These are phyloP conservation scores for Hypoxylon sp. DNA, from an alignment of 2,329 filamentous ascomycete genomes.

Conservation along the genomic window DNA sequence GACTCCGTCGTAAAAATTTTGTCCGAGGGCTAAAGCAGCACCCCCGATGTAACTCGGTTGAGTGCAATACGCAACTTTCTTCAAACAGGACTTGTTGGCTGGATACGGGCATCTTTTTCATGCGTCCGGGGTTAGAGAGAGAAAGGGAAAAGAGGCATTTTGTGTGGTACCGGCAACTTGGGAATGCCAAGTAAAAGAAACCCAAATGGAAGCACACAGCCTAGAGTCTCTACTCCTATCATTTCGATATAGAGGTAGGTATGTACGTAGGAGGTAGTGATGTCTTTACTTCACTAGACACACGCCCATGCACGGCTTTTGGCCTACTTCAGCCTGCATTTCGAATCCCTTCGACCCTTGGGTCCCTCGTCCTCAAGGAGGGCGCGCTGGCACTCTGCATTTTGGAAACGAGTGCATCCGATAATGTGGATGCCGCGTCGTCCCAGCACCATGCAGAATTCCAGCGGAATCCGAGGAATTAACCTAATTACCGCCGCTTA, in stretches of 20 bases:
- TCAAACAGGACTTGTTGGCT: constrained; percentile 38
- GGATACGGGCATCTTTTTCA: constrained; percentile 39
- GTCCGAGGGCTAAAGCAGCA: constrained; percentile 42
- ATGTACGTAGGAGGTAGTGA: not conserved
- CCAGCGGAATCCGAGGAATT: constrained; percentile 32
- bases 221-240: not conserved
- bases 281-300: constrained; percentile 20
- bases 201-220: constrained; percentile 37
- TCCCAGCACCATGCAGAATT: constrained; percentile 40
- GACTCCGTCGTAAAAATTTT: constrained; percentile 27
- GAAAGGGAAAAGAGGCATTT: constrained; percentile 35
- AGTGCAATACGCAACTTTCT: constrained; percentile 41
- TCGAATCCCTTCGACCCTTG: constrained; percentile 23
- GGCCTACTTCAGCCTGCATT: constrained; percentile 28
- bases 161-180: constrained; percentile 45
- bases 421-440: constrained; percentile 42
- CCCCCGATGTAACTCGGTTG: constrained; percentile 42
- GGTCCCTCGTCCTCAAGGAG: constrained; percentile 1
- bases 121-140: constrained; percentile 35
- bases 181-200: constrained; percentile 46
- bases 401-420: constrained; percentile 42
- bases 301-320: constrained; percentile 24
- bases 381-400: constrained; percentile 33
- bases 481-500: constrained; percentile 26
- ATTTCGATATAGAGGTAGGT: constrained; percentile 20